A percentile compares a stretch with the other conserved stretches of the same genome.
phyloP scores from a whole-genome alignment of 129 eudicot species.

The Flaveria linearis region DNA sequence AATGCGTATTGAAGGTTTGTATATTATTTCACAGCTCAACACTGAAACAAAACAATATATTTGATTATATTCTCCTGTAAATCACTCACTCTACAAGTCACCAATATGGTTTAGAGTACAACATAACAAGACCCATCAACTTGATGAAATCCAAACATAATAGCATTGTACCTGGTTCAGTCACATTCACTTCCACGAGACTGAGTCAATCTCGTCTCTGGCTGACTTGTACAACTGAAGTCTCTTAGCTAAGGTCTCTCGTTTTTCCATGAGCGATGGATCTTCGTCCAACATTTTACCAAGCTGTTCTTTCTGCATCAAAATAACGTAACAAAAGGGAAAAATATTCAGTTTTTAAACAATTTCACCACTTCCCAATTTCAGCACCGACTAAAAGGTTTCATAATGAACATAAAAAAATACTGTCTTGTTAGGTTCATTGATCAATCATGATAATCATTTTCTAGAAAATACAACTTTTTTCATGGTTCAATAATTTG shows the following conservation, averaged over 20 bases:
- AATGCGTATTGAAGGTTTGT: conserved; percentile 14
- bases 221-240: conserved; percentile 82
- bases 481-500: too few species aligned
- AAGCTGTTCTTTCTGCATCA: conserved; percentile 83
- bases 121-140: not conserved
- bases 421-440: not conserved
- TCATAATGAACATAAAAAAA: conserved; percentile 11
- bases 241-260: conserved; percentile 80
- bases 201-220: conserved; percentile 93
- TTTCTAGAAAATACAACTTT: too few species aligned
- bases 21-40: conserved; percentile 5
- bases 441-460: not conserved
- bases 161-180: not conserved
- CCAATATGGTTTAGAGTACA: conserved; percentile 32
- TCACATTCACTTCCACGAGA: conserved; percentile 65
- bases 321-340: conserved; percentile 6
- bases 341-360: not conserved
- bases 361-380: not conserved
- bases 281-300: conserved; percentile 93
- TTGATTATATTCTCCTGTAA: conserved; percentile 1
- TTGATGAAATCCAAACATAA: conserved; percentile 13
- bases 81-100: conserved; percentile 11
- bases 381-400: not conserved
- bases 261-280: conserved; percentile 81
- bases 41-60: conserved; percentile 7